Conservation (phyloP, 192 early-diverging fungal species). For the Endogone sp. region DNA sequence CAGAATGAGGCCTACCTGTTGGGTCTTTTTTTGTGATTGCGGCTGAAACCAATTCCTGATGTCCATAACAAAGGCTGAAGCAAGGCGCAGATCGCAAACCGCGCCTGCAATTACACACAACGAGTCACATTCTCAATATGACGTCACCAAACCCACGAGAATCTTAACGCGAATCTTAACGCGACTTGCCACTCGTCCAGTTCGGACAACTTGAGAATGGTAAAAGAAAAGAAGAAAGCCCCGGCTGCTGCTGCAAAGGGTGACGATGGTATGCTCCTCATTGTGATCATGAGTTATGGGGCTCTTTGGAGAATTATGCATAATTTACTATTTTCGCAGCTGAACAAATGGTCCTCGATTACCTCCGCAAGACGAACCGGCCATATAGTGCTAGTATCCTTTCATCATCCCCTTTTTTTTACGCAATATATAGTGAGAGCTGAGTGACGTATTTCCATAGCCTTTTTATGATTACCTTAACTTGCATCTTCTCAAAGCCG, state of each 20-base stretch:
- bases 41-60: too few relatives aligned
- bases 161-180: too few relatives aligned
- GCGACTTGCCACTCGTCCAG: too few relatives aligned
- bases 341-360: conserved; percentile 39
- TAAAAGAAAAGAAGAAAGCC: conserved; percentile 14
- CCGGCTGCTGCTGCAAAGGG: conserved; percentile 3
- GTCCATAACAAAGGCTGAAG: too few relatives aligned
- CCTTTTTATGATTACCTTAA: too few relatives aligned
- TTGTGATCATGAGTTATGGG: background rate
- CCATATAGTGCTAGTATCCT: conserved; percentile 44
- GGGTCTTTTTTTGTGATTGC: too few relatives aligned
- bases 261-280: conserved; percentile 10
- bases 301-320: background rate
- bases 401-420: too few relatives aligned
- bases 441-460: background rate
- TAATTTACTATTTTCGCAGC: conserved; percentile 8
- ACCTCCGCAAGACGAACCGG: conserved; percentile 39
- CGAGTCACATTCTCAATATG: background rate
- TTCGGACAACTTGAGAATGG: conserved; percentile 7
- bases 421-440: too few relatives aligned
- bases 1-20: too few relatives aligned
- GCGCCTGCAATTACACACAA: too few relatives aligned
- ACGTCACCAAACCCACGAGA: too few relatives aligned
- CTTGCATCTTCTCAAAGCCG: conserved; percentile 24
- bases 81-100: too few relatives aligned